phyloP scores from a whole-genome alignment of 768 basidiomycete genomes.

The Suillus placidus region DNA sequence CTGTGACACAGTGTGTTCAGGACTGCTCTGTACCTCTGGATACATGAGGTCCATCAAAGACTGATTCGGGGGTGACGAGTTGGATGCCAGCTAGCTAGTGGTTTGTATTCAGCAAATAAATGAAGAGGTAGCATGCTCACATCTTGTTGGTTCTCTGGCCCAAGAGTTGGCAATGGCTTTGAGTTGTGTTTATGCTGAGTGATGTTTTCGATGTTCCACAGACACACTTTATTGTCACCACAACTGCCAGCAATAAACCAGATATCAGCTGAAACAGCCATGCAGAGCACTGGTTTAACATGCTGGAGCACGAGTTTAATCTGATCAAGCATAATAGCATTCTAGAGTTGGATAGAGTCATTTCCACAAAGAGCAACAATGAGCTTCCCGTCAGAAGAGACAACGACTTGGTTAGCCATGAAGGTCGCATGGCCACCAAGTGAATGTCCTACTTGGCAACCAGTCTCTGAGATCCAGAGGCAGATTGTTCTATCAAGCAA shows the following conservation, averaged over 20 bases:
- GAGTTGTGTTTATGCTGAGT: not conserved
- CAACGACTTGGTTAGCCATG: not conserved
- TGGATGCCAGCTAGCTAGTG: not conserved
- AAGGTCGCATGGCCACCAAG: not conserved
- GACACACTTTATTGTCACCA: not conserved
- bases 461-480: not conserved
- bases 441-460: not conserved
- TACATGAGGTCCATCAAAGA: not conserved
- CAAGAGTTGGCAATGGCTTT: not conserved
- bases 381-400: not conserved
- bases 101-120: not conserved
- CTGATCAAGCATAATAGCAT: not conserved
- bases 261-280: not conserved
- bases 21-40: not conserved
- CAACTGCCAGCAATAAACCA: not conserved
- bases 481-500: not conserved
- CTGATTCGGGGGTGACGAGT: not conserved
- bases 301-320: not conserved
- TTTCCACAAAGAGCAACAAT: not conserved
- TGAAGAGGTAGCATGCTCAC: not conserved
- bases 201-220: not conserved
- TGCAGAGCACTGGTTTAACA: not conserved
- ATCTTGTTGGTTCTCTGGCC: not conserved
- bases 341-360: not conserved
- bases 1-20: not conserved